These are phyloP conservation scores for Salix brachista DNA, from an alignment of 345 rosid genomes.

Conservation along the genomic window DNA sequence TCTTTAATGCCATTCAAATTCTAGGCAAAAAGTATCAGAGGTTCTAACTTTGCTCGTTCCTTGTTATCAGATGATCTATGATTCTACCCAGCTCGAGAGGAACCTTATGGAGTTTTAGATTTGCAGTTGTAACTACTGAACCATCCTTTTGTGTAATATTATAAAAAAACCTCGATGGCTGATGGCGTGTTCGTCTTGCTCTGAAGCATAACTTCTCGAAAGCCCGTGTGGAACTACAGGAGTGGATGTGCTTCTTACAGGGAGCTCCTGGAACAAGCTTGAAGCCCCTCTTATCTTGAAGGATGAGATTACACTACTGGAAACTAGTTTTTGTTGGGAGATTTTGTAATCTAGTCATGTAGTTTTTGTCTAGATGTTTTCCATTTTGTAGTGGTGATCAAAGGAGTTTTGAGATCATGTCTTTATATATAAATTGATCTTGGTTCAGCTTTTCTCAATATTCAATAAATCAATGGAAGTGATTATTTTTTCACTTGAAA, in stretches of 20 bases:
- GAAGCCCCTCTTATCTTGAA: background rate
- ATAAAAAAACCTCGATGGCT: conserved; percentile 1
- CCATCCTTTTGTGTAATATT: background rate
- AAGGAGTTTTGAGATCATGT: background rate
- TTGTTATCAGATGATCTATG: background rate
- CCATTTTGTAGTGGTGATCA: background rate
- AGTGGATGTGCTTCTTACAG: background rate
- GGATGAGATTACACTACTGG: background rate
- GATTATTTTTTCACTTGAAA: background rate
- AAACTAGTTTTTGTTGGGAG: background rate
- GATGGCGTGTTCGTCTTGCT: background rate
- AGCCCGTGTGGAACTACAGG: background rate
- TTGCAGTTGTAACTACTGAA: background rate
- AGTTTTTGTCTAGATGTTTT: background rate
- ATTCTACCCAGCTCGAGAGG: background rate
- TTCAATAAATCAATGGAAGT: background rate
- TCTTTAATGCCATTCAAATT: background rate
- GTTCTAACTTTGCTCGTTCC: background rate
- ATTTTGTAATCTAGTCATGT: background rate
- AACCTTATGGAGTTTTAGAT: background rate
- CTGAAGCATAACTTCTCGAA: background rate
- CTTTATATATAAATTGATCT: background rate
- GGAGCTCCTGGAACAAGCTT: background rate
- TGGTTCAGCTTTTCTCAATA: background rate
- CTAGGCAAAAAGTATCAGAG: background rate